Evolutionary conservation across 2,329 filamentous ascomycete genomes (phyloP), one percentile per base, ranked within the genome.

Genomic region (Ophiostoma sp.): DNA sequence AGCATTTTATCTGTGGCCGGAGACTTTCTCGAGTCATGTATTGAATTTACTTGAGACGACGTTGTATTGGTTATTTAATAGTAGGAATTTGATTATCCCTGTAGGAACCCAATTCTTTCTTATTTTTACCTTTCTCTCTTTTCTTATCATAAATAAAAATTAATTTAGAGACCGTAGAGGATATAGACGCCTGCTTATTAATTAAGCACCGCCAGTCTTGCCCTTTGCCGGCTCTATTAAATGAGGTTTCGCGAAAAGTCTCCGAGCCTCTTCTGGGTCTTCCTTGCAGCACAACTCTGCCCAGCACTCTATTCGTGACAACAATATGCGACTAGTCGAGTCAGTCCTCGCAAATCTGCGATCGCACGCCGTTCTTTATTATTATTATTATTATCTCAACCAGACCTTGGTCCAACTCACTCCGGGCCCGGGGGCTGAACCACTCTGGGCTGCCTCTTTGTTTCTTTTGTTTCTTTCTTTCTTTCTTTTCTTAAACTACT

Each of bases 261-360:
- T 2, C 52, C 52, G 52, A 57, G 52, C 52, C 52, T 57, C n/a
- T 41, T 41, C 11, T 27, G 44, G 3, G 20, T 6, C 44, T 20
- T 48, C 6, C 17, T 20, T 6, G 44, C 15, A 20, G 4, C 15
- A 48, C 17, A 3, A 23, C 20, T 54, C 7, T 54, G 7, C n/a
- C 1, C n/a, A 57, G 5, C 10, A 27, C 11, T 27, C 8, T 10
- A 57, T 57, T 57, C 52, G 52, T 57, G n/a, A 23, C 52, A 13
- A 57, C 48, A 11, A 3, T 23, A 27, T 27, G 31, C 17, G 17
- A 31, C 20, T 15, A 20, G 60, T 13, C 60, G 60, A 64, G 60
- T 64, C 60, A 64, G 60, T 39, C 60, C n/a, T 64, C 60, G 60
- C 52, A 57, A 57, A 57, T 57, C 23, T 57, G 27, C 52, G 23